phyloP scores from a whole-genome alignment of 306 rosid genomes.

The Prunus persica region DNA sequence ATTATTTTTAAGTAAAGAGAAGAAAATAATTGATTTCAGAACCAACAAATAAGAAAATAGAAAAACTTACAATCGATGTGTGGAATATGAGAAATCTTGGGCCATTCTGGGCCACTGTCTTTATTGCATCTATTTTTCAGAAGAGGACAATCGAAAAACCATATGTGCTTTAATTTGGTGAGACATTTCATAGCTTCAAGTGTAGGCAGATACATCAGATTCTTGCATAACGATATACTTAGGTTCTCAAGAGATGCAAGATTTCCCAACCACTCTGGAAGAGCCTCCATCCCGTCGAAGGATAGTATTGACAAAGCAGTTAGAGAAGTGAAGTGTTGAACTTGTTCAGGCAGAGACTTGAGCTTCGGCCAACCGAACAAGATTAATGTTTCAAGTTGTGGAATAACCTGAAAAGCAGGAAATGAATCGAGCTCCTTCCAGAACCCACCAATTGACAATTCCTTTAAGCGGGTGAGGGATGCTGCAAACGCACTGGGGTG shows the following conservation, averaged over 20 bases:
- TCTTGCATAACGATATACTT: fast-evolving
- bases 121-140: background rate
- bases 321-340: background rate
- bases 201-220: background rate
- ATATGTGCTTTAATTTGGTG: background rate
- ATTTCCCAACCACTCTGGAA: slow-evolving; percentile 1
- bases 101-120: background rate
- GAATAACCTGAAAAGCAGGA: slow-evolving; percentile 2
- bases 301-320: fast-evolving
- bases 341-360: slow-evolving; percentile 1
- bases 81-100: background rate
- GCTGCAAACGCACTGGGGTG: background rate
- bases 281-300: background rate
- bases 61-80: too few relatives aligned
- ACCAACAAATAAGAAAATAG: fast-evolving
- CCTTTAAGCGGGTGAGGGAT: background rate
- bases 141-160: background rate
- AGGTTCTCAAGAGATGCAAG: background rate
- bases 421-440: background rate
- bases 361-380: background rate
- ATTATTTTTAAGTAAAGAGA: too few relatives aligned
- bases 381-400: background rate
- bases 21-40: too few relatives aligned
- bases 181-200: background rate
- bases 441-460: background rate